Percentiles rank a stretch among this genome's conserved stretches.
Conservation (phyloP, 2,329 filamentous ascomycete species). For the Fusarium robinianum region DNA sequence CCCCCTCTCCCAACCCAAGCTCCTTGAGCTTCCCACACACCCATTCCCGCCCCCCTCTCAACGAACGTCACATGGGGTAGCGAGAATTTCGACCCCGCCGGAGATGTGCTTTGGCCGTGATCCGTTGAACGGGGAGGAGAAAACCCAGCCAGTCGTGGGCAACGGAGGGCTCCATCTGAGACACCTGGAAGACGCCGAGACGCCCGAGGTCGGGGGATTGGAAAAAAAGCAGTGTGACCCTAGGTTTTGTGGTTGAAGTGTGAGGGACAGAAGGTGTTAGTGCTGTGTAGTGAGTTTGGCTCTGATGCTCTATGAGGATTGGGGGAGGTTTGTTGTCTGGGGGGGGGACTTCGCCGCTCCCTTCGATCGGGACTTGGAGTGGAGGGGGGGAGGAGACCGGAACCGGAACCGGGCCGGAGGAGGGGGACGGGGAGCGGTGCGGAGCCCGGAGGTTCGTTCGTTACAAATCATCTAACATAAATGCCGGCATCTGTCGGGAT, state of each 20-base stretch:
- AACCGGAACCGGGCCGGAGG: constrained; percentile 35
- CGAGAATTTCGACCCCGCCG: constrained; percentile 29
- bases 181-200: background rate
- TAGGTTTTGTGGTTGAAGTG: background rate
- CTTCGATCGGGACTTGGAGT: constrained; percentile 15
- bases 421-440: constrained; percentile 6
- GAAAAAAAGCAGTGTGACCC: constrained; percentile 7
- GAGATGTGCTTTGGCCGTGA: constrained; percentile 9
- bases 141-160: constrained; percentile 1
- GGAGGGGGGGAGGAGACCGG: constrained; percentile 18
- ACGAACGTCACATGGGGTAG: constrained; percentile 33
- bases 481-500: constrained; percentile 30
- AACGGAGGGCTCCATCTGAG: constrained; percentile 6
- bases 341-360: too few species aligned
- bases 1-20: too few species aligned
- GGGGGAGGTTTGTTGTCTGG: too few species aligned
- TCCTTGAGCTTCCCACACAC: constrained; percentile 22
- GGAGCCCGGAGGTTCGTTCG: constrained; percentile 3
- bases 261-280: too few species aligned
- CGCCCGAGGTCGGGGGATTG: constrained; percentile 26
- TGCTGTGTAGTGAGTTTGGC: too few species aligned
- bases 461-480: too few species aligned
- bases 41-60: constrained; percentile 2
- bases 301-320: too few species aligned
- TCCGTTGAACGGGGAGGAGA: constrained; percentile 5